Base-by-base conservation (phyloP, 1,284 basidiomycete species). In the Blastosporella zonata region DNA sequence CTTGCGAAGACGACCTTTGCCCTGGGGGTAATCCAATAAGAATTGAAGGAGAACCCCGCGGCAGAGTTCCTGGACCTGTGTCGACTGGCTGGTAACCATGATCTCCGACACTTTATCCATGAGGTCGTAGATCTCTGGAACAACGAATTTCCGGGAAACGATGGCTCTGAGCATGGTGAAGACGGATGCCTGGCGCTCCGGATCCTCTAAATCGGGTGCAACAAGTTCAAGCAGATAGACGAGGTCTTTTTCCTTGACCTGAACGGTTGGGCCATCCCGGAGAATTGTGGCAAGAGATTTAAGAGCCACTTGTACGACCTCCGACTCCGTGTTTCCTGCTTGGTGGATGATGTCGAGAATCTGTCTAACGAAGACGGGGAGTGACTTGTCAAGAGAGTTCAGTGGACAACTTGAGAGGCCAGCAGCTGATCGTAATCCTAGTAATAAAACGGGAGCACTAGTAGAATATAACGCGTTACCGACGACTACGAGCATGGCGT, bases 11-110 rank as follows among this genome's bases (percentile, higher is more conserved):
- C 96, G 83, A 1, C 89, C 90, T 59, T 93, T 90, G 29, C 97
- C 97, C 66, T 99, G 97, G 1, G 97, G 97, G 62, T 99, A 99
- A 62, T 99, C 96, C 33, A 99, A 82, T 50, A 99, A 73, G 77
- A 99, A 99, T 62, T 97, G 93, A 36, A 99, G 80, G 33, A 96
- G 79, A 25, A 94, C 82, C 33, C 88, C 83, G 18, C 97, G 87
- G 59, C 92, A 96, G 1, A 91, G 81, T 62, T 97, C 95, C 61
- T 95, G 93, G 6, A 97, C 93, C 57, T 92, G 88, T 0, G 84
- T 68, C 9, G 92, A 92, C 67, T 99, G 96, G 58, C 82, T 94
- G 7, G 93, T 97, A 34, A 99, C 93, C 77, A 97, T 87, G 61
- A 97, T 84, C 61, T 93, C 87, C 1, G 92, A 86, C n/a, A 99